Evolutionary conservation across 2,329 filamentous ascomycete species (phyloP).

Genomic region (Pyrenophora teres): DNA sequence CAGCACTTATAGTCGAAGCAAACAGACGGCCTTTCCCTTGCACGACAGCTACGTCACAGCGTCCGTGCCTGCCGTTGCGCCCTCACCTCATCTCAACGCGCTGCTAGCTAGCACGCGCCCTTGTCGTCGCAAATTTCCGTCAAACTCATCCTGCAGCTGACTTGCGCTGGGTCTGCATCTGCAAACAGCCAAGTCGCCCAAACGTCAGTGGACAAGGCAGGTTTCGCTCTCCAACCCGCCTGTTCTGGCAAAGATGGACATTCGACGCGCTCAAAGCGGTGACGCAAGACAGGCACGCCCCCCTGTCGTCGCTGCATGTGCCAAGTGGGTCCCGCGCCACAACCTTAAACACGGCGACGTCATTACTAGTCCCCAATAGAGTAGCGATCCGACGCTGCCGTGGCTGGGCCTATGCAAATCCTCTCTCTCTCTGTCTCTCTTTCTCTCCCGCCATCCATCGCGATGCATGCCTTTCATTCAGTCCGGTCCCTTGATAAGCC

Average conservation of each 20-base stretch:
- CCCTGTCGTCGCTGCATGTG: neutral
- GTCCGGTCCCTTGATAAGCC: slow-evolving; percentile 3
- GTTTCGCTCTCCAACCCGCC: slow-evolving; percentile 5
- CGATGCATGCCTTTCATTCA: neutral
- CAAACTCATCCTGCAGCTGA: slow-evolving; percentile 6
- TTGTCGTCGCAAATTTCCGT: neutral
- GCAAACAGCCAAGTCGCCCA: slow-evolving; percentile 5
- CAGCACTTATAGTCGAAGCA: neutral
- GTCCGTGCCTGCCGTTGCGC: slow-evolving; percentile 13
- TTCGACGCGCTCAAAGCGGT: slow-evolving; percentile 14
- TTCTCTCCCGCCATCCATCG: neutral
- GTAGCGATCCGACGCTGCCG: slow-evolving; percentile 6
- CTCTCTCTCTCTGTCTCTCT: neutral
- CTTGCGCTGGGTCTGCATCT: neutral
- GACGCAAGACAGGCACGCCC: slow-evolving; percentile 7
- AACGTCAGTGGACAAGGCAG: slow-evolving; percentile 11
- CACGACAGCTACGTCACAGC: slow-evolving; percentile 13
- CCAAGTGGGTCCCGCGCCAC: slow-evolving; percentile 20
- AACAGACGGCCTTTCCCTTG: neutral
- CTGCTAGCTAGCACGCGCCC: neutral
- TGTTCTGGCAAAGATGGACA: slow-evolving; percentile 21
- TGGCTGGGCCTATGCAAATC: slow-evolving; percentile 12
- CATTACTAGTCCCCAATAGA: slow-evolving; percentile 10
- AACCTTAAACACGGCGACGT: slow-evolving; percentile 18
- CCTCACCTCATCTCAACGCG: slow-evolving; percentile 1